phyloP scores from a whole-genome alignment of 2,329 filamentous ascomycete species.

The Didymella keratinophila region DNA sequence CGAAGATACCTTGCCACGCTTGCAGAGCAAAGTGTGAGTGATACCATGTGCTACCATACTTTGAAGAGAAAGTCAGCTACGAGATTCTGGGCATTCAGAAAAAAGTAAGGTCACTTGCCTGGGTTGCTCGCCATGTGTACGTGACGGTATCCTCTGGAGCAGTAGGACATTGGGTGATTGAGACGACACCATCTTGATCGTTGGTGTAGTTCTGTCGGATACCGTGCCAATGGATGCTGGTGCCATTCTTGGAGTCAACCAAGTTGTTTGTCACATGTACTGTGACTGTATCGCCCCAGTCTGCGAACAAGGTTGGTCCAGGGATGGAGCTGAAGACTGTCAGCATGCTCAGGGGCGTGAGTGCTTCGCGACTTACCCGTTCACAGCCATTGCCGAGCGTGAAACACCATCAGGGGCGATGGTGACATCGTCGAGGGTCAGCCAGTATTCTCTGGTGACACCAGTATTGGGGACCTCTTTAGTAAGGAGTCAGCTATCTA shows the following conservation, averaged over 20 bases:
- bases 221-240: conserved; percentile 45
- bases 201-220: conserved; percentile 45
- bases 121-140: conserved; percentile 47
- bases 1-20: conserved; percentile 52
- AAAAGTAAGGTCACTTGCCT: neutral
- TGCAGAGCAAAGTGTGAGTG: conserved; percentile 54
- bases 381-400: conserved; percentile 48
- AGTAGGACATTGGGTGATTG: conserved; percentile 46
- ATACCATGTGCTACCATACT: conserved; percentile 55
- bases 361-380: conserved; percentile 31
- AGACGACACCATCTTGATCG: conserved; percentile 41
- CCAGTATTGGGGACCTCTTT: conserved; percentile 59
- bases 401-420: conserved; percentile 64
- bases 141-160: conserved; percentile 35
- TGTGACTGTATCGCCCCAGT: conserved; percentile 51
- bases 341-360: neutral
- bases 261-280: conserved; percentile 49
- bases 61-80: conserved; percentile 15
- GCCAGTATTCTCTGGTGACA: conserved; percentile 60
- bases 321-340: conserved; percentile 46
- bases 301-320: conserved; percentile 54
- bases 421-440: conserved; percentile 54
- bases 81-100: neutral
- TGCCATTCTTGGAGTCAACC: conserved; percentile 39
- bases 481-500: neutral